phyloP scores from a whole-genome alignment of 83 land plant species.

The Picea mariana region DNA sequence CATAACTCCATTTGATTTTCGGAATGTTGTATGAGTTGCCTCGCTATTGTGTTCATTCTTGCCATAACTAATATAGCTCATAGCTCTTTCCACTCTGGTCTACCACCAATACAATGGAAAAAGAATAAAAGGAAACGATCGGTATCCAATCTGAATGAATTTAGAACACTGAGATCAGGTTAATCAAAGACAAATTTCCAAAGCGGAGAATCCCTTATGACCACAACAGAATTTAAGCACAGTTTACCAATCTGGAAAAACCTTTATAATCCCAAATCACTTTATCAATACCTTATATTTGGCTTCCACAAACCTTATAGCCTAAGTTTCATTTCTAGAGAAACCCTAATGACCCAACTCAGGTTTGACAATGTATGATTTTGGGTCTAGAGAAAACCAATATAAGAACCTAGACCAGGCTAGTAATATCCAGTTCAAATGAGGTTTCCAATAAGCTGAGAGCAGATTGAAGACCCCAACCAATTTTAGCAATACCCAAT shows the following conservation, averaged over 20 bases:
- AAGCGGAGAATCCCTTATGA: too few relatives aligned
- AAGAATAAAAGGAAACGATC: background rate
- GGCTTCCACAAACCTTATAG: too few relatives aligned
- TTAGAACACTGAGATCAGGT: background rate
- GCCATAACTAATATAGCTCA: constrained; percentile 52
- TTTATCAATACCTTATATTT: background rate
- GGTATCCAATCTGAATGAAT: background rate
- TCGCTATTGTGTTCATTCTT: constrained; percentile 62
- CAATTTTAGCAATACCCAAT: background rate
- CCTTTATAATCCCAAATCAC: background rate
- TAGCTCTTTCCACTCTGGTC: constrained; percentile 29
- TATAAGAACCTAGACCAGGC: too few relatives aligned
- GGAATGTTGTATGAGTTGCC: constrained; percentile 72
- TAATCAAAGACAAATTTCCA: too few relatives aligned
- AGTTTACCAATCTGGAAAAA: background rate
- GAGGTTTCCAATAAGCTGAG: too few relatives aligned
- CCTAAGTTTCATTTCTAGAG: too few relatives aligned
- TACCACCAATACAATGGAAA: background rate
- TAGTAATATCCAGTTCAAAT: too few relatives aligned
- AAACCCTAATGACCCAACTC: too few relatives aligned
- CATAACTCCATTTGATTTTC: constrained; percentile 71
- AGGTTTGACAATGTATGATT: background rate
- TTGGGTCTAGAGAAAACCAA: background rate
- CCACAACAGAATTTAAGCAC: background rate
- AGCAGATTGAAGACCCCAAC: too few relatives aligned